Evolutionary conservation across 2,329 filamentous ascomycete genomes (phyloP).

Genomic region (Aspergillus alliaceus): DNA sequence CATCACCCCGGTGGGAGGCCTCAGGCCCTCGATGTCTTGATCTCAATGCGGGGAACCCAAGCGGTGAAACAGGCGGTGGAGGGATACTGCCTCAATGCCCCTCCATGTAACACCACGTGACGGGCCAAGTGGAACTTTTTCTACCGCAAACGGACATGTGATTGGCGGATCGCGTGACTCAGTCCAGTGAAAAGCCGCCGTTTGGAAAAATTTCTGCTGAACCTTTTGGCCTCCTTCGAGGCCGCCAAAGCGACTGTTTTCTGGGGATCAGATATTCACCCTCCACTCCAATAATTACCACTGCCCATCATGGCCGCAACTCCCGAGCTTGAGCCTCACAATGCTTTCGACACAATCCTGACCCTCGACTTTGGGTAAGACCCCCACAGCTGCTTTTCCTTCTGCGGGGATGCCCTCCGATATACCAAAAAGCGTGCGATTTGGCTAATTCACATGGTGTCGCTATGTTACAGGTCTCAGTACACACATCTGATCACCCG

Average conservation of each 20-base stretch:
- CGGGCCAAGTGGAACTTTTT: not conserved
- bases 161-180: not conserved
- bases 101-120: not conserved
- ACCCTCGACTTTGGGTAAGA: slow-evolving; percentile 65
- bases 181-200: not conserved
- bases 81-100: not conserved
- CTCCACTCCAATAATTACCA: not conserved
- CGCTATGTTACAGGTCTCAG: slow-evolving; percentile 49
- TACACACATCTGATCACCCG: slow-evolving; percentile 71
- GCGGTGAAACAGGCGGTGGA: not conserved
- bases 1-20: not conserved
- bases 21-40: not conserved
- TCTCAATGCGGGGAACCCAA: not conserved
- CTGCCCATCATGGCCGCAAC: not conserved
- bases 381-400: slow-evolving; percentile 2
- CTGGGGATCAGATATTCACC: not conserved
- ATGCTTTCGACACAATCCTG: slow-evolving; percentile 64
- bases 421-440: slow-evolving; percentile 2
- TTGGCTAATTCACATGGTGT: slow-evolving; percentile 14
- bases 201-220: slow-evolving; percentile 1
- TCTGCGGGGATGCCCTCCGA: not conserved
- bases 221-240: not conserved
- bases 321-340: not conserved
- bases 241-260: not conserved
- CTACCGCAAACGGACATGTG: not conserved